Evolutionary conservation across 805 yeast species (phyloP), one percentile per base, ranked within the genome.

Genomic region (Jamesozyma spencerorum): DNA sequence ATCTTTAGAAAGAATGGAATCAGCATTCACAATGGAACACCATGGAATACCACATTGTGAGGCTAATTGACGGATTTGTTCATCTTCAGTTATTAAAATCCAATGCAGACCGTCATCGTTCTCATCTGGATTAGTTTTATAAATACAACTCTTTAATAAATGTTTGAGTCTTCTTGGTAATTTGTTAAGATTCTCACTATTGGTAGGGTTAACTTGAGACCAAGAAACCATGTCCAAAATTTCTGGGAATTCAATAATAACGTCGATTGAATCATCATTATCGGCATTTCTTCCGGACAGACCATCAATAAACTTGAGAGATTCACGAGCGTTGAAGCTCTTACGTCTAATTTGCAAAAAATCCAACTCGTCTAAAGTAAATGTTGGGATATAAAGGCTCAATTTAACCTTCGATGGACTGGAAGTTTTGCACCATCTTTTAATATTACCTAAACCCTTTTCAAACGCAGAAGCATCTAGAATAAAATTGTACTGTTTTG

Each of bases 391-490:
- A 80, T 49, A 81, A 62, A 58, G 62, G 69, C 40, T 78, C 55
- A 46, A 60, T 36, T 37, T 66, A 55, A 47, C 46, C 27, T 49
- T 42, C 6, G 49, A 45, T 4, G 44, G 41, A 17, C 45, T 39
- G 17, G 65, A 51, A 62, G 15, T 28, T 6, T 17, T 14, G 19
- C 70, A 66, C 87, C 87, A 81, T 49, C 75, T 62, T 53, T 75
- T 76, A 51, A 81, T 68, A 50, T 76, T 77, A 0, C 84, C 85
- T 34, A 81, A 65, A 2, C 86, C 90, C 40, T 79, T 73, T 15
- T 77, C 76, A 45, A 81, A 68, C 2, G 84, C 79, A 5, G 84
- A 72, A 17, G 80, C 82, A 53, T 81, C 88, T 32, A 81, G 51
- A 15, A 81, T 75, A 43, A 80, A 66, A 53, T 69, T 53, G 37